Percentiles rank a stretch among this genome's conserved stretches.
phyloP scores from a whole-genome alignment of 768 basidiomycete species.

The Lepiota venenata region DNA sequence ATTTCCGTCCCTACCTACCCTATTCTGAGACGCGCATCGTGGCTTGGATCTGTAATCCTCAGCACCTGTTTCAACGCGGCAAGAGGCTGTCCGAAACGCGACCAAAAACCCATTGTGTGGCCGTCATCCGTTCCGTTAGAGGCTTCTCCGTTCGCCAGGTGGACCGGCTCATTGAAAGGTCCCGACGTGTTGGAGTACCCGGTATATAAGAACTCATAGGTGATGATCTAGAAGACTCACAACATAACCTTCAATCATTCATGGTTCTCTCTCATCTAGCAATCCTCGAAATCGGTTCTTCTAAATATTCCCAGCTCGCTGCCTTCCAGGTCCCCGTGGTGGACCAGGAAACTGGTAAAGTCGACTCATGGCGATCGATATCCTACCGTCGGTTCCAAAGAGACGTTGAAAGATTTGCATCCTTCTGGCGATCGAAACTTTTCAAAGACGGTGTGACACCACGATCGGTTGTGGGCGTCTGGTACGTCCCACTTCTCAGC shows the following conservation, averaged over 20 bases:
- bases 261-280: constrained; percentile 58
- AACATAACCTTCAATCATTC: constrained; percentile 16
- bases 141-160: constrained; percentile 5
- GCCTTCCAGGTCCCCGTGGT: constrained; percentile 60
- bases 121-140: constrained; percentile 7
- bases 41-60: background rate
- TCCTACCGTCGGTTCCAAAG: constrained; percentile 60
- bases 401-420: constrained; percentile 67
- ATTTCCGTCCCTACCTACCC: background rate
- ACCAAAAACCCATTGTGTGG: background rate
- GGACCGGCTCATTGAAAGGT: background rate
- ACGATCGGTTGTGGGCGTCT: constrained; percentile 67
- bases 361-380: constrained; percentile 56
- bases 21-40: background rate
- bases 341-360: constrained; percentile 35
- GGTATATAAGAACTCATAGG: background rate
- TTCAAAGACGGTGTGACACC: constrained; percentile 39
- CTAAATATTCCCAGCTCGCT: constrained; percentile 42
- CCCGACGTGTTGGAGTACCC: background rate
- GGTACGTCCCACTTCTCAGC: constrained; percentile 43
- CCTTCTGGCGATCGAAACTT: constrained; percentile 57
- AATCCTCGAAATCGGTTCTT: constrained; percentile 53
- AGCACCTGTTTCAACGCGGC: constrained; percentile 4
- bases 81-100: constrained; percentile 5
- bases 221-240: background rate